Evolutionary conservation across 345 rosid genomes (phyloP).

Genomic region (Eucalyptus cloeziana): DNA sequence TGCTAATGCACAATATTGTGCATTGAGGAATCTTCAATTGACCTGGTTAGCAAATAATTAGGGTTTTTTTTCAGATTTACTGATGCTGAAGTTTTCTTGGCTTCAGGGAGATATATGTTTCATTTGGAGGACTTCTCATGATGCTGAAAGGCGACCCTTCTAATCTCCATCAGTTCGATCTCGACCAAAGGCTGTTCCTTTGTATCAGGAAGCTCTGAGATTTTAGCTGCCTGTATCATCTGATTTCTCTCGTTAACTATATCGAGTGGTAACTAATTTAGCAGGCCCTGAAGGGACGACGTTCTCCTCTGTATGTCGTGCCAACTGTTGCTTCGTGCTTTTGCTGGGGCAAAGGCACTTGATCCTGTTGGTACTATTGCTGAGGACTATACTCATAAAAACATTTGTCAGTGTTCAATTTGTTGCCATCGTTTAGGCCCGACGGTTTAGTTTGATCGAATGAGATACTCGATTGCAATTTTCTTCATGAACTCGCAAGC

Average conservation of each 20-base stretch:
- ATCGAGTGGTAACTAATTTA: background rate
- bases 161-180: conserved; percentile 55
- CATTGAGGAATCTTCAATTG: background rate
- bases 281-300: background rate
- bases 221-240: background rate
- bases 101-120: conserved; percentile 69
- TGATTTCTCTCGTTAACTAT: background rate
- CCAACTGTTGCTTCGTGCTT: background rate
- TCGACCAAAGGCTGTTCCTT: conserved; percentile 76
- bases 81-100: background rate
- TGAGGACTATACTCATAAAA: background rate
- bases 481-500: background rate
- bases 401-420: background rate
- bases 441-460: background rate
- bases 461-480: background rate
- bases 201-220: conserved; percentile 15
- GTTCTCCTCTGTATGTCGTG: background rate
- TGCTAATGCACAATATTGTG: background rate
- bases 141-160: conserved; percentile 70
- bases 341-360: background rate
- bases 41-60: background rate
- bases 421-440: background rate
- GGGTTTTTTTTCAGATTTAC: background rate
- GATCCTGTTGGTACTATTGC: background rate
- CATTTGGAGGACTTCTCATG: conserved; percentile 82